These are phyloP conservation scores for Xylaria sp. DNA, from an alignment of 2,329 filamentous ascomycete species.

Conservation along the genomic window DNA sequence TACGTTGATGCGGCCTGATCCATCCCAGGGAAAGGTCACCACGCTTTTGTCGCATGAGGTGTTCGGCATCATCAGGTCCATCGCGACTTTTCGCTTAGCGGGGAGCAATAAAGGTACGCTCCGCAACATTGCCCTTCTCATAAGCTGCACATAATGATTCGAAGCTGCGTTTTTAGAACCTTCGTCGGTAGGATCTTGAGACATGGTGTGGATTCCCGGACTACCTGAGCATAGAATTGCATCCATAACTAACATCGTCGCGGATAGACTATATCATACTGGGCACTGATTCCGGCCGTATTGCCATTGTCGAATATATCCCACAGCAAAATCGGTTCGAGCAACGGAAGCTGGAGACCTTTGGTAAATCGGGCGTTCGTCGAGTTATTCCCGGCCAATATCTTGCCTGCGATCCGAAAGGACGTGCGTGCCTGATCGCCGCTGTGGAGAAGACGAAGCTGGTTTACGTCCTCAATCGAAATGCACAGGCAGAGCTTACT, in stretches of 20 bases:
- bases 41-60: constrained; percentile 91
- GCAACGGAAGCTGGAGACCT: constrained; percentile 94
- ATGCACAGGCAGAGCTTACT: constrained; percentile 91
- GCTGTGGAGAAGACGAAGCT: constrained; percentile 99
- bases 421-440: constrained; percentile 92
- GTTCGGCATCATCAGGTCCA: constrained; percentile 92
- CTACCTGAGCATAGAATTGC: constrained; percentile 29
- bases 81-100: constrained; percentile 90
- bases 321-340: constrained; percentile 87
- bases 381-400: constrained; percentile 97
- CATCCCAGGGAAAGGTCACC: constrained; percentile 84
- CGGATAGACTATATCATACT: constrained; percentile 91
- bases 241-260: constrained; percentile 42
- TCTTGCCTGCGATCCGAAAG: constrained; percentile 93
- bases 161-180: constrained; percentile 67
- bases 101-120: constrained; percentile 95
- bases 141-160: constrained; percentile 77
- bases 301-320: constrained; percentile 93
- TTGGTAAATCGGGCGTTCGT: constrained; percentile 94
- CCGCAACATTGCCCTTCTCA: constrained; percentile 54
- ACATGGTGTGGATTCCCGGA: constrained; percentile 42
- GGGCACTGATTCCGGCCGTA: constrained; percentile 93
- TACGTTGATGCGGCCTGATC: constrained; percentile 86
- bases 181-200: constrained; percentile 42
- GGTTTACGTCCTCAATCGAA: constrained; percentile 97